Percentiles rank a stretch among this genome's conserved stretches.
These are phyloP conservation scores for Symbiotaphrina buchneri DNA, from an alignment of 495 filamentous ascomycete genomes.

Conservation along the genomic window DNA sequence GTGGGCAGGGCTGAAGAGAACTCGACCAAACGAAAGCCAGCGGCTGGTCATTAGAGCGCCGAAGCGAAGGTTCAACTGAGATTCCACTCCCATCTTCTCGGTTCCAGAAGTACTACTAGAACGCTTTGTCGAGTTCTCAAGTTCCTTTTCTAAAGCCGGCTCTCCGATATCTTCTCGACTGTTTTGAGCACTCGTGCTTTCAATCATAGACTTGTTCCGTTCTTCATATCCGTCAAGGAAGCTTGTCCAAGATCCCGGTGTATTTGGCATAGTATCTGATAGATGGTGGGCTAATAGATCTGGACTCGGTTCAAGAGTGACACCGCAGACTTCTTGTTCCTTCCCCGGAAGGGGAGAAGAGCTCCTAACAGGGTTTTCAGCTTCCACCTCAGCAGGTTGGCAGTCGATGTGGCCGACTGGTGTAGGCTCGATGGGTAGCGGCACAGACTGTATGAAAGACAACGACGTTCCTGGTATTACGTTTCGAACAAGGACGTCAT, in stretches of 20 bases:
- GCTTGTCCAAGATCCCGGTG: constrained; percentile 28
- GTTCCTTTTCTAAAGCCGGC: constrained; percentile 3
- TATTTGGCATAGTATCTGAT: constrained; percentile 13
- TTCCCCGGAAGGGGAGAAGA: no score
- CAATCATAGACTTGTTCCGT: constrained; percentile 16
- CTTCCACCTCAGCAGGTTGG: no score
- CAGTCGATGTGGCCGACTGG: no score
- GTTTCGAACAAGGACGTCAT: constrained; percentile 43
- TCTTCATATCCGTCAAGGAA: constrained; percentile 27
- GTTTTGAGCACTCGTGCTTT: constrained; percentile 14
- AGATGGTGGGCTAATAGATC: neutral
- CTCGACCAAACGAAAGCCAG: constrained; percentile 88
- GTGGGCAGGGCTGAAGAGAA: constrained; percentile 83
- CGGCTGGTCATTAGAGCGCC: constrained; percentile 55
- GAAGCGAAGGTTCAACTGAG: constrained; percentile 64
- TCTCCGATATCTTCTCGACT: no score
- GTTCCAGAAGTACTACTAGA: no score
- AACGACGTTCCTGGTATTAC: no score
- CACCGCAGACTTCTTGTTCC: no score
- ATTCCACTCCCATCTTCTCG: constrained; percentile 38
- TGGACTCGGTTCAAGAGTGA: no score
- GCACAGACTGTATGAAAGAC: no score
- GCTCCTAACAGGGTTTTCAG: no score
- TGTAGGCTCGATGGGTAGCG: neutral
- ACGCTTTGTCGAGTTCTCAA: constrained; percentile 14